A percentile compares a stretch with the other conserved stretches of the same genome.
Evolutionary conservation across 208 protist species (phyloP).

Genomic region (Crithidia fasciculata): DNA sequence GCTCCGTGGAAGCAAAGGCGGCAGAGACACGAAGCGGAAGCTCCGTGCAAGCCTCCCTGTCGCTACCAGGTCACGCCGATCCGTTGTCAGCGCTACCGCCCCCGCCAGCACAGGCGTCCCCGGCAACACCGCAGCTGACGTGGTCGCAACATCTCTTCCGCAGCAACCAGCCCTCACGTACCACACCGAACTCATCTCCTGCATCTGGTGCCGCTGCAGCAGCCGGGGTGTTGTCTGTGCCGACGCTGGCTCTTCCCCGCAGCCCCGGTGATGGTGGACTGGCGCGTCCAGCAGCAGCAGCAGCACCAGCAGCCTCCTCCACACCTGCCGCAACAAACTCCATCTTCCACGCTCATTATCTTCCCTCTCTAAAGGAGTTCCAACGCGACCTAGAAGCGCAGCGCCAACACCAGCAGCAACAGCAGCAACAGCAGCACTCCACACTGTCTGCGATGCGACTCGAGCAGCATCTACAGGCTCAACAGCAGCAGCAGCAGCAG

Average conservation of each 20-base stretch:
- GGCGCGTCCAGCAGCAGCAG: neutral
- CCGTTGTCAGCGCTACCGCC: neutral
- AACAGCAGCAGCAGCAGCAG: conserved; percentile 22
- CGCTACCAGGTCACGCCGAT: neutral
- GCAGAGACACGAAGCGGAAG: no score
- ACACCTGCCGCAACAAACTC: neutral
- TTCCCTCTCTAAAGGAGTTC: conserved; percentile 45
- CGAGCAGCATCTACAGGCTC: conserved; percentile 24
- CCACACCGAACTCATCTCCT: neutral
- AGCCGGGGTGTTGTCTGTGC: neutral
- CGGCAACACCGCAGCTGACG: conserved; percentile 9
- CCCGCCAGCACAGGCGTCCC: neutral
- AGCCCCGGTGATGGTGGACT: neutral
- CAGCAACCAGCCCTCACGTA: neutral
- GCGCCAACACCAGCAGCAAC: conserved; percentile 27
- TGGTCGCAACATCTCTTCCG: conserved; percentile 33
- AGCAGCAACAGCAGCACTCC: conserved; percentile 3
- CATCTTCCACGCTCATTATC: conserved; percentile 37
- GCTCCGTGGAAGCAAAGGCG: neutral
- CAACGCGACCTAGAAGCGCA: conserved; percentile 28
- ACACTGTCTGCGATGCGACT: conserved; percentile 31
- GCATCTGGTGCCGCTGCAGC: conserved; percentile 1
- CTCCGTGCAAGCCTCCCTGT: no score
- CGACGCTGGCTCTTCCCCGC: neutral
- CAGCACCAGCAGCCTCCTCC: conserved; percentile 1